phyloP scores from a whole-genome alignment of 1,284 basidiomycete genomes.

The Mycocalia duriaeana region DNA sequence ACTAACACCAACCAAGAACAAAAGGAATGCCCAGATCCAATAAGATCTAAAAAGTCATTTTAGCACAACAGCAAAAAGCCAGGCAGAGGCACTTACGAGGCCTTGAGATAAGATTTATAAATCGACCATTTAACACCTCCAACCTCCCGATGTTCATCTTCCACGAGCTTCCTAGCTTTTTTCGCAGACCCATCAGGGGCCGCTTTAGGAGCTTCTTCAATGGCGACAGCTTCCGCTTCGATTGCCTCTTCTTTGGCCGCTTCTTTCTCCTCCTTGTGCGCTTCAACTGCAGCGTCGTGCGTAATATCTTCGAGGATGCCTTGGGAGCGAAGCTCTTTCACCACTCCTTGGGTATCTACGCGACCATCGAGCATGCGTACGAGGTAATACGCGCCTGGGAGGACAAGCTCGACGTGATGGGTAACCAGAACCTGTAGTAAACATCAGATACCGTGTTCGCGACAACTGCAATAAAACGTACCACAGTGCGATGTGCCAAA shows the following conservation, averaged over 20 bases:
- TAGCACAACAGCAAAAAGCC: too few species aligned
- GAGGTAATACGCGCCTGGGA: slow-evolving; percentile 64
- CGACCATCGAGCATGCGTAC: slow-evolving; percentile 73
- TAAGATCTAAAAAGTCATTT: slow-evolving; percentile 60
- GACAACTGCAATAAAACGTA: slow-evolving; percentile 26
- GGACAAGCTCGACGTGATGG: slow-evolving; percentile 70
- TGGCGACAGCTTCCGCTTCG: slow-evolving; percentile 22
- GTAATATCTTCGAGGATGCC: slow-evolving; percentile 58
- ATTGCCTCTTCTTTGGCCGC: slow-evolving; percentile 21
- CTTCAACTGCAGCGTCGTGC: slow-evolving; percentile 40
- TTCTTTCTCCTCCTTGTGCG: slow-evolving; percentile 25
- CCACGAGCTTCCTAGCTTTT: slow-evolving; percentile 54
- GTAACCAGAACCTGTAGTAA: slow-evolving; percentile 56
- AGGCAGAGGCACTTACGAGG: slow-evolving; percentile 42
- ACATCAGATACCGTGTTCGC: not conserved
- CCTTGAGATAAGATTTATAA: slow-evolving; percentile 73
- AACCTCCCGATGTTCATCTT: slow-evolving; percentile 60
- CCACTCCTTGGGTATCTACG: slow-evolving; percentile 63
- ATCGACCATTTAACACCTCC: slow-evolving; percentile 71
- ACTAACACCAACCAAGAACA: slow-evolving; percentile 42
- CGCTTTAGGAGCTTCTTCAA: slow-evolving; percentile 20
- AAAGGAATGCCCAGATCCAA: slow-evolving; percentile 55
- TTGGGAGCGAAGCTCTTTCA: slow-evolving; percentile 51
- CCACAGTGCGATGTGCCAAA: slow-evolving; percentile 62
- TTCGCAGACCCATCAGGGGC: slow-evolving; percentile 22